A percentile compares a stretch with the other conserved stretches of the same genome.
phyloP scores from a whole-genome alignment of 1,139 yeast genomes.

The Blastobotrys elegans region DNA sequence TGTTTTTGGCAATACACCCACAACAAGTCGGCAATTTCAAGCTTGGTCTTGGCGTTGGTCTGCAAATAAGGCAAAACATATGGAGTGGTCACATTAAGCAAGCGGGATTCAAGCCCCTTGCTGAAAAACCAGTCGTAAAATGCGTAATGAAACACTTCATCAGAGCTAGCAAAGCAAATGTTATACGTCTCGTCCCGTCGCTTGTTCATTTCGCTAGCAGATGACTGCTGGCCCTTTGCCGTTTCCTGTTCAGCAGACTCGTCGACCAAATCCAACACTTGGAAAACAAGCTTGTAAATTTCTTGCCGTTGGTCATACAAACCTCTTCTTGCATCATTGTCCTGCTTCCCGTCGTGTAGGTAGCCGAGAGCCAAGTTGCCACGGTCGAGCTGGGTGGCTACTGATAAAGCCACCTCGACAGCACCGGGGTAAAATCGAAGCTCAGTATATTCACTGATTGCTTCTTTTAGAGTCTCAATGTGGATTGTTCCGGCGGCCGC shows the following conservation, averaged over 20 bases:
- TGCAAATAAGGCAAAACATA: constrained; percentile 72
- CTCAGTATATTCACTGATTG: constrained; percentile 71
- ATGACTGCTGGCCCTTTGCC: constrained; percentile 30
- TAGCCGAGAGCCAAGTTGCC: constrained; percentile 53
- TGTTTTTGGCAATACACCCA: constrained; percentile 89
- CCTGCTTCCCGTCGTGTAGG: constrained; percentile 46
- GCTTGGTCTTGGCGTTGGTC: constrained; percentile 61
- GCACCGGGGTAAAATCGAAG: constrained; percentile 82
- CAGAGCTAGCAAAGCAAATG: constrained; percentile 67
- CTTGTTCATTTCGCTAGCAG: constrained; percentile 41
- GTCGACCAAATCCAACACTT: constrained; percentile 67
- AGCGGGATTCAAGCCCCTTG: constrained; percentile 70
- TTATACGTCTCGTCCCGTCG: constrained; percentile 69
- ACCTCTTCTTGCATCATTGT: constrained; percentile 44
- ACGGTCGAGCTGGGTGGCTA: constrained; percentile 65
- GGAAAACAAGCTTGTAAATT: constrained; percentile 70
- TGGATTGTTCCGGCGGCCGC: constrained; percentile 77
- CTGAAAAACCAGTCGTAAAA: constrained; percentile 89
- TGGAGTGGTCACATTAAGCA: constrained; percentile 77
- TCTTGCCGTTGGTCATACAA: constrained; percentile 47
- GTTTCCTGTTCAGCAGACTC: constrained; percentile 51
- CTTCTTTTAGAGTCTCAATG: constrained; percentile 74
- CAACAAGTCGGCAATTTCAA: constrained; percentile 72
- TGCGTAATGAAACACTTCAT: constrained; percentile 81
- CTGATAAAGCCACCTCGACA: constrained; percentile 71